Conservation (phyloP, 1,284 basidiomycete genomes). For the Leccinum fuscescens region DNA sequence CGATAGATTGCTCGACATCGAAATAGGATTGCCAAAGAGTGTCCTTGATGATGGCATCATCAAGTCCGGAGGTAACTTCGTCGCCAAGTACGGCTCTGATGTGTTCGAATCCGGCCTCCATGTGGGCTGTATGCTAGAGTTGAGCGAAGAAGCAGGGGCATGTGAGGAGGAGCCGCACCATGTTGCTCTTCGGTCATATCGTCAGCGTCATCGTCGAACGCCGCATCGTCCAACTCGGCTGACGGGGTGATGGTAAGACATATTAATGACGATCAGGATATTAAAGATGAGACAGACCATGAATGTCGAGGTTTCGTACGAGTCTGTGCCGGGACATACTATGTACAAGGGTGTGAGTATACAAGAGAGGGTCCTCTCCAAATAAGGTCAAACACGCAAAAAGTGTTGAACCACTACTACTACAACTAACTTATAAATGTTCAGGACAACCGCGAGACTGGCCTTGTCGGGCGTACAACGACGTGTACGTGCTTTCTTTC, state of each 20-base stretch:
- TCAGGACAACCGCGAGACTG: constrained; percentile 43
- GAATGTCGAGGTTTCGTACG: constrained; percentile 85
- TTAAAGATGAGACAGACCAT: constrained; percentile 52
- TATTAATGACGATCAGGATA: neutral
- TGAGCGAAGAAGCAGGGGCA: neutral
- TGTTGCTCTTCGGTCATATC: constrained; percentile 71
- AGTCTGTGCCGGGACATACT: constrained; percentile 87
- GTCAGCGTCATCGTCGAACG: constrained; percentile 67
- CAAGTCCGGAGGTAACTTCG: constrained; percentile 61
- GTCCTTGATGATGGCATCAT: constrained; percentile 77
- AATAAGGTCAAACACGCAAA: constrained; percentile 26
- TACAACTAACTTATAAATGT: constrained; percentile 37
- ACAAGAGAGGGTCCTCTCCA: constrained; percentile 5
- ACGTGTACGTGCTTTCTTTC: constrained; percentile 43
- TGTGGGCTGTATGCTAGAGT: constrained; percentile 52
- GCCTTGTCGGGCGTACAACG: constrained; percentile 40
- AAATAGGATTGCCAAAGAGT: constrained; percentile 90
- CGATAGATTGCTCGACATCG: constrained; percentile 75
- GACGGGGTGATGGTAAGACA: constrained; percentile 6
- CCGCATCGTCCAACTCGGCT: constrained; percentile 79
- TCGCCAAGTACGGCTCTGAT: constrained; percentile 70
- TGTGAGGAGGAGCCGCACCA: constrained; percentile 40
- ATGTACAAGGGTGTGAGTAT: neutral
- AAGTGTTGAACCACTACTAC: neutral
- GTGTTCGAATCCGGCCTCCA: constrained; percentile 68